A percentile compares a stretch with the other conserved stretches of the same genome.
These are phyloP conservation scores for Trichophyton benhamiae DNA, from an alignment of 2,329 filamentous ascomycete genomes.

Conservation along the genomic window DNA sequence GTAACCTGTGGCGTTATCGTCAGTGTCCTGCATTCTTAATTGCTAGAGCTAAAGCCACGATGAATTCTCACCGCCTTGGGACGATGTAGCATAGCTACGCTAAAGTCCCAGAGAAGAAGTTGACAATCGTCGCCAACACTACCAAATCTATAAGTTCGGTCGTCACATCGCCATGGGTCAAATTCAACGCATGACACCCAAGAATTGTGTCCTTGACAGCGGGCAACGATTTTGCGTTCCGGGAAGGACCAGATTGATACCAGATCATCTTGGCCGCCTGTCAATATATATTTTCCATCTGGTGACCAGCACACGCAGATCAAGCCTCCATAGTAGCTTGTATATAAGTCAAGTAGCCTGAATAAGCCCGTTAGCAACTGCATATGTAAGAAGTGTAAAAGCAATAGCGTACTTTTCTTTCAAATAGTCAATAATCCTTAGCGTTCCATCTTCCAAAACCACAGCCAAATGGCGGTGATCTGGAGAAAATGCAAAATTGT, in stretches of 20 bases:
- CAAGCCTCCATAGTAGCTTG: conserved; percentile 86
- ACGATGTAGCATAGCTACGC: conserved; percentile 85
- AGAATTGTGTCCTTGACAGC: conserved; percentile 88
- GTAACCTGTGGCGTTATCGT: conserved; percentile 21
- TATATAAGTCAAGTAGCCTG: conserved; percentile 74
- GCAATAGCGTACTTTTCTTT: conserved; percentile 59
- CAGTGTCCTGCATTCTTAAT: neutral
- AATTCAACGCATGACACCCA: conserved; percentile 93
- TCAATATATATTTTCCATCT: conserved; percentile 89
- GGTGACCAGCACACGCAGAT: conserved; percentile 95
- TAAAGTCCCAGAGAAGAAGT: conserved; percentile 92
- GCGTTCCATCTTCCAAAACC: conserved; percentile 78
- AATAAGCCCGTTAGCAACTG: conserved; percentile 1
- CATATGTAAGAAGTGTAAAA: neutral
- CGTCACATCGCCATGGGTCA: conserved; percentile 93
- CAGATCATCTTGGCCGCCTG: conserved; percentile 88
- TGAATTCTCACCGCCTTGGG: conserved; percentile 60
- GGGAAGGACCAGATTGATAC: conserved; percentile 90
- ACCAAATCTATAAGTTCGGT: conserved; percentile 87
- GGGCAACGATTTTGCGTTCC: conserved; percentile 72
- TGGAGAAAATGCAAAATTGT: conserved; percentile 83
- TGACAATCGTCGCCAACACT: conserved; percentile 91
- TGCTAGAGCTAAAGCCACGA: conserved; percentile 8
- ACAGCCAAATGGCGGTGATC: conserved; percentile 77
- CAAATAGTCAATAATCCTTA: conserved; percentile 84